Evolutionary conservation across 768 basidiomycete species (phyloP), one percentile per base, ranked within the genome.

Genomic region (Tulasnella sp.): DNA sequence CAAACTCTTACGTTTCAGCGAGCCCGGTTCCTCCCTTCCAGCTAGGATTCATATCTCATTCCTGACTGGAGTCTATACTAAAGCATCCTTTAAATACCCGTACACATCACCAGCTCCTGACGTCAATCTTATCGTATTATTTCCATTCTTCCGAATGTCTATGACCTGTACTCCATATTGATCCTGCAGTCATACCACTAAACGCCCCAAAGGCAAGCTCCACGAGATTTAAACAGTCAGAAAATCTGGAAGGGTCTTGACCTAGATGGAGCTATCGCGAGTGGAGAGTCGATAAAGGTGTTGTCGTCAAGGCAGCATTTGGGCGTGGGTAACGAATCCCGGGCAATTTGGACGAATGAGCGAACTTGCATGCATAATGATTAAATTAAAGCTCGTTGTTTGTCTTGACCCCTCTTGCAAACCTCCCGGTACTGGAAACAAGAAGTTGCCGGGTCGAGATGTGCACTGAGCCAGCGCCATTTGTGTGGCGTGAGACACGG

Each of bases 261-360:
- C 77, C 88, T 92, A 0, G 91, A 92, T 32, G 82, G 81, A 2
- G 92, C 92, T 0, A 84, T 82, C 70, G 92, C 91, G 10, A 92
- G 82, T 94, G 93, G 92, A 86, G 85, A 44, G 86, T 92, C 29
- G 87, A 84, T 7, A 88, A 90, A 70, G 85, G 84, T 11, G 82
- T 93, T 73, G 82, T 89, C 5, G 81, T 93, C 69, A 73, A 44
- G 5, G 70, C 51, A 23, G 42, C 40, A 35, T 77, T 70, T 70
- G 48, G 11, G 5, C n/a, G 35, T 29, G 35, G 13, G 5, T 26
- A 15, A 29, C 3, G 32, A 35, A 13, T 15, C 15, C 0, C 15
- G n/a, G 4, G 32, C 16, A 18, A 44, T 44, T 44, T 16, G 13
- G 15, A 13, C 15, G 44, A 2, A 16, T 44, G 44, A 16, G 11